Evolutionary conservation across 768 basidiomycete species (phyloP).

Genomic region (Suillus subluteus): DNA sequence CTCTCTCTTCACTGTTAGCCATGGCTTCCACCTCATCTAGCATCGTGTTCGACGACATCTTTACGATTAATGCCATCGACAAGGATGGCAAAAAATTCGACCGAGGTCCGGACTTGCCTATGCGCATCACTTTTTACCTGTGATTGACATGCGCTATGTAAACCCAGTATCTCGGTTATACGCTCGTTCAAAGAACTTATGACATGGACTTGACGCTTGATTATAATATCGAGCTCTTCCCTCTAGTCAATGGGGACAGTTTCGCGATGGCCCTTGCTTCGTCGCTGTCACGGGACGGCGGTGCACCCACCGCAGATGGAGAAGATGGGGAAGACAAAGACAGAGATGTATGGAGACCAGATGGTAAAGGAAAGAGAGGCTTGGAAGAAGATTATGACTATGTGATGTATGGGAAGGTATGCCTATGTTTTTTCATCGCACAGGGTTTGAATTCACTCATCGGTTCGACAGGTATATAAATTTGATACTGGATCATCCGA

Average conservation of each 20-base stretch:
- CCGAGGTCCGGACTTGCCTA: conserved; percentile 62
- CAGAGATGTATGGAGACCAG: conserved; percentile 81
- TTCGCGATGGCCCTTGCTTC: conserved; percentile 89
- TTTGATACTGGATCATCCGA: conserved; percentile 3
- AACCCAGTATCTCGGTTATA: conserved; percentile 87
- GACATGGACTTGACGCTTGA: conserved; percentile 94
- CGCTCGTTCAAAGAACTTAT: conserved; percentile 87
- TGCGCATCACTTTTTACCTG: not conserved
- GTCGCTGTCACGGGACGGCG: conserved; percentile 63
- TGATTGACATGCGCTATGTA: conserved; percentile 16
- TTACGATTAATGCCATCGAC: conserved; percentile 82
- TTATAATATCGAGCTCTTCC: conserved; percentile 91
- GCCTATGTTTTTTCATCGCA: conserved; percentile 8
- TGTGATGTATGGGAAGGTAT: conserved; percentile 98
- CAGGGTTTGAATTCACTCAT: conserved; percentile 14
- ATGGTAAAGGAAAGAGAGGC: conserved; percentile 77
- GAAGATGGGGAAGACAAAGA: conserved; percentile 70
- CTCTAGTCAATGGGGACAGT: conserved; percentile 64
- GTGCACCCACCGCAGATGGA: conserved; percentile 51
- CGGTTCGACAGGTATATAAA: not conserved
- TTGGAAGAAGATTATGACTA: conserved; percentile 97
- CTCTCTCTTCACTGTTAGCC: conserved; percentile 1
- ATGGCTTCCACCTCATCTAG: conserved; percentile 67
- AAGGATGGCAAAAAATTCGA: conserved; percentile 98
- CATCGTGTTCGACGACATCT: conserved; percentile 93